Conservation (phyloP, 176 grass and related monocot species). For the Triticum monococcum region DNA sequence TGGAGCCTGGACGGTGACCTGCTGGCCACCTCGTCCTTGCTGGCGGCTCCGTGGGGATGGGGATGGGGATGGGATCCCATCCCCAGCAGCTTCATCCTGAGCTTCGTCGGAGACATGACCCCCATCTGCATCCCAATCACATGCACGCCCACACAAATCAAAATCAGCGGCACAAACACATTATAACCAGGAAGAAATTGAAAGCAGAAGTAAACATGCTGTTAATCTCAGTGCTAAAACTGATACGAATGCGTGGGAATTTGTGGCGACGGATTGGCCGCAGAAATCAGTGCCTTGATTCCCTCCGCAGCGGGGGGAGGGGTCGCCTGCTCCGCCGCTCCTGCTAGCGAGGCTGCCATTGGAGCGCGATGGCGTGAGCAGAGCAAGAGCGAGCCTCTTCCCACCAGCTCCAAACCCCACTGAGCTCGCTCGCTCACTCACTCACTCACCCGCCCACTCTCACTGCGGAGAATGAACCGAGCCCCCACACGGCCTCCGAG, state of each 20-base stretch:
- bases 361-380: not conserved
- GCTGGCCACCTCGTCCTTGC: slow-evolving; percentile 29
- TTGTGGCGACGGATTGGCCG: not conserved
- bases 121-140: slow-evolving; percentile 43
- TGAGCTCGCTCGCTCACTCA: not conserved
- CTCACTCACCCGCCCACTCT: not conserved
- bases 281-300: not conserved
- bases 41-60: not conserved
- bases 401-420: not conserved
- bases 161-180: not conserved
- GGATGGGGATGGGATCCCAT: slow-evolving; percentile 44
- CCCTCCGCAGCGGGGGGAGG: not conserved
- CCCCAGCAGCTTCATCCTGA: slow-evolving; percentile 80
- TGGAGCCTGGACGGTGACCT: slow-evolving; percentile 56
- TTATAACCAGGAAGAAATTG: not conserved
- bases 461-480: not conserved
- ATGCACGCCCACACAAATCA: not conserved
- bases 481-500: not conserved
- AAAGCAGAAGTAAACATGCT: not conserved
- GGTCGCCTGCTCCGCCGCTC: not conserved
- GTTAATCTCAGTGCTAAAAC: not conserved
- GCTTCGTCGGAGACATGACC: slow-evolving; percentile 74
- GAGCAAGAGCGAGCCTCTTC: not conserved
- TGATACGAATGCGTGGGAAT: not conserved
- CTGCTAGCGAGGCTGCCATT: not conserved